Base-by-base conservation (phyloP, 306 rosid genomes). In the Cyclanthera cordifolia region DNA sequence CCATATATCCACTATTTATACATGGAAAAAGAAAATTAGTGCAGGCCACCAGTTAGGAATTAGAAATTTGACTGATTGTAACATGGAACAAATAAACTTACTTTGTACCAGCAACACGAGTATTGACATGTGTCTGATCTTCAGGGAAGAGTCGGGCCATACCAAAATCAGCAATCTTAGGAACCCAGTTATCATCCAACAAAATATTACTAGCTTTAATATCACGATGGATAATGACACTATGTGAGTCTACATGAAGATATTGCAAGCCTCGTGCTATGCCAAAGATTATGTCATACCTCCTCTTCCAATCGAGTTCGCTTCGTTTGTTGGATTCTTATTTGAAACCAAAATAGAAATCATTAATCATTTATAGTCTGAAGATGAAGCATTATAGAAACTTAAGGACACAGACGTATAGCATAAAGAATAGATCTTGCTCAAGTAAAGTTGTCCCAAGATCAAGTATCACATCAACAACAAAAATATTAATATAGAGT, bases 111-210 rank as follows among this genome's bases (percentile, higher is more conserved):
- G 97, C 96, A 19, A 88, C 95, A 7, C 97, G 96, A 43, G 99
- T 93, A 53, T 93, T 86, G 75, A 93, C 95, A 5, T 88, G 97
- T 1, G 83, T 85, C 75, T 93, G 88, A 75, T 93, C 97, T 78
- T 90, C 99, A 0, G 99, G 99, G 76, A 90, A 93, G 80, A 93
- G 97, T 28, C 97, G 99, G 0, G 99, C 99, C 99, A 93, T 87
- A 25, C 99, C 99, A 37, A 93, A 93, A 78, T 93, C 99, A 17
- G 99, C 99, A 76, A 93, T 93, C 81, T 93, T 93, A 24, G 99
- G 91, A 41, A 79, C 41, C 99, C 99, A 93, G 54, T 90, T 93
- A 15, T 88, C 95, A 55, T 85, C 99, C 4, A 93, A 91, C 73
- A 93, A 82, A 63, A 92, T 73, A 12, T 93, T 93, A 74, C 99